Percentiles rank a stretch among this genome's conserved stretches.
Conservation (phyloP, 2,329 filamentous ascomycete species). For the Cladosporium sphaerospermum region DNA sequence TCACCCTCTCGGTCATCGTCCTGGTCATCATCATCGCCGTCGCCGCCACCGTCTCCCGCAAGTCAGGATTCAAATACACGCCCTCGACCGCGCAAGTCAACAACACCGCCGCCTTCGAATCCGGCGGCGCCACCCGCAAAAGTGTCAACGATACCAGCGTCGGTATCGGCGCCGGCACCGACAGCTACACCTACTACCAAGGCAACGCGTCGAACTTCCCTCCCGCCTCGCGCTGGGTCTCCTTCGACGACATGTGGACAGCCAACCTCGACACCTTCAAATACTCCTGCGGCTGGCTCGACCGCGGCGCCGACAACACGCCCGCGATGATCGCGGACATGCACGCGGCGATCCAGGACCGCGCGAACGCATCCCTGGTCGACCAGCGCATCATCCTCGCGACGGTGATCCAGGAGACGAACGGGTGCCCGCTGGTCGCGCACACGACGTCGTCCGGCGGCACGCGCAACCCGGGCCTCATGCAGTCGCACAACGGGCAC, state of each 20-base stretch:
- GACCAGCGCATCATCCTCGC: slow-evolving; percentile 39
- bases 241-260: slow-evolving; percentile 29
- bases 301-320: slow-evolving; percentile 29
- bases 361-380: slow-evolving; percentile 31
- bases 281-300: slow-evolving; percentile 30
- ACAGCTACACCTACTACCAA: slow-evolving; percentile 28
- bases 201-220: slow-evolving; percentile 21
- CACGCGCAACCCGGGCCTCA: slow-evolving; percentile 41
- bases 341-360: slow-evolving; percentile 31
- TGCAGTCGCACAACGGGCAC: slow-evolving; percentile 40
- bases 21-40: slow-evolving; percentile 18
- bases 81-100: slow-evolving; percentile 27
- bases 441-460: slow-evolving; percentile 35
- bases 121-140: slow-evolving; percentile 25
- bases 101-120: slow-evolving; percentile 23
- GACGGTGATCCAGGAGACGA: slow-evolving; percentile 40
- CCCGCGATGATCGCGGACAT: slow-evolving; percentile 34
- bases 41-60: slow-evolving; percentile 21
- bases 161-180: slow-evolving; percentile 21
- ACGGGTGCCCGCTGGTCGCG: slow-evolving; percentile 39
- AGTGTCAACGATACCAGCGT: slow-evolving; percentile 20
- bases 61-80: slow-evolving; percentile 22
- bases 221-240: slow-evolving; percentile 18
- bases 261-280: slow-evolving; percentile 28
- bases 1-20: slow-evolving; percentile 17